phyloP scores from a whole-genome alignment of 2,329 filamentous ascomycete genomes.

The Orbilia oligospora region DNA sequence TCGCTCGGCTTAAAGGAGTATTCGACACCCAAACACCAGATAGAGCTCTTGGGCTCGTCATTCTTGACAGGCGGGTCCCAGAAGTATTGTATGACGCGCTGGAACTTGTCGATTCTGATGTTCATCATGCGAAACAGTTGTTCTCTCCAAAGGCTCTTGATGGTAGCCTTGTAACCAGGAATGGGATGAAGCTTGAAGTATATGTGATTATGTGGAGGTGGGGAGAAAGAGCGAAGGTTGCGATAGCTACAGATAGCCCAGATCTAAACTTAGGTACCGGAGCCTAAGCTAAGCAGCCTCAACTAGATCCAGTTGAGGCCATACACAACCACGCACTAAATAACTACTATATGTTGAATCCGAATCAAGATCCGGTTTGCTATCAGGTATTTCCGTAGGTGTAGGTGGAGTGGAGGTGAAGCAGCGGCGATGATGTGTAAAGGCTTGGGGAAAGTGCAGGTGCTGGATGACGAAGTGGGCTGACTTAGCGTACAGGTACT shows the following conservation, averaged over 20 bases:
- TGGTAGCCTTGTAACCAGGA: not conserved
- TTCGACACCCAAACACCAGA: conserved; percentile 64
- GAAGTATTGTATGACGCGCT: conserved; percentile 64
- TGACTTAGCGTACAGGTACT: not conserved
- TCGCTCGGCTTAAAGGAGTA: conserved; percentile 61
- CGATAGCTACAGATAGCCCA: not conserved
- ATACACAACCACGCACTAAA: conserved; percentile 2
- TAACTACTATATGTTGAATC: not conserved
- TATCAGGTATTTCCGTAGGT: not conserved
- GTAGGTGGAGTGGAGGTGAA: not conserved
- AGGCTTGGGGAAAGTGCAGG: not conserved
- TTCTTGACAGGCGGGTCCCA: conserved; percentile 65
- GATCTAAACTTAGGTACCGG: conserved; percentile 4
- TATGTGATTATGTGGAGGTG: not conserved
- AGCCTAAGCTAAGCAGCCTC: conserved; percentile 6
- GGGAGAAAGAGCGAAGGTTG: not conserved
- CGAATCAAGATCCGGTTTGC: not conserved
- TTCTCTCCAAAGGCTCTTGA: not conserved
- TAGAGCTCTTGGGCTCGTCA: conserved; percentile 63
- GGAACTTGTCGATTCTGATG: conserved; percentile 62
- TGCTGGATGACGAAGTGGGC: conserved; percentile 45
- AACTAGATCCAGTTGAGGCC: conserved; percentile 21
- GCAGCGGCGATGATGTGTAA: not conserved
- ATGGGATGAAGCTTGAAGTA: too few species aligned
- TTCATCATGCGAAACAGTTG: conserved; percentile 35